phyloP scores from a whole-genome alignment of 2,329 filamentous ascomycete genomes.

The Neurospora crassa region DNA sequence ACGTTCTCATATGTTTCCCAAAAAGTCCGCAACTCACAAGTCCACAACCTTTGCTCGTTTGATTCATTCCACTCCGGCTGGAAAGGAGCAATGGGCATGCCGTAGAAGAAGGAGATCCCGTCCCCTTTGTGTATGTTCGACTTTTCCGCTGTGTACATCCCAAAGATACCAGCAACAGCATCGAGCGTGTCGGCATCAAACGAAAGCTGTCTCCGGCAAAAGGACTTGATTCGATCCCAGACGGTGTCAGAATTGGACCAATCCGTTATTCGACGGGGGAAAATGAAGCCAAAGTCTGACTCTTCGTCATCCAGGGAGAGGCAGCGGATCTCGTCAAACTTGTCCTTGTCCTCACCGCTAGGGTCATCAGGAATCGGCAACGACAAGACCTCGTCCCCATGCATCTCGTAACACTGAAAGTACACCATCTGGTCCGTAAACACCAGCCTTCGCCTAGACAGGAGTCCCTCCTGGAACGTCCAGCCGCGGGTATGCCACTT shows the following conservation, averaged over 20 bases:
- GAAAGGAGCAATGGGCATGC: not conserved
- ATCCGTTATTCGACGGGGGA: not conserved
- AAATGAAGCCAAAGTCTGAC: not conserved
- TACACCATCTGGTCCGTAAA: conserved; percentile 6
- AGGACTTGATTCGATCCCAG: not conserved
- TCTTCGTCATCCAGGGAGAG: not conserved
- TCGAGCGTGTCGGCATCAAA: not conserved
- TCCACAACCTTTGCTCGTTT: not conserved
- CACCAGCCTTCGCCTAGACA: conserved; percentile 4
- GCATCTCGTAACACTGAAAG: conserved; percentile 5
- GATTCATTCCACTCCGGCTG: not conserved
- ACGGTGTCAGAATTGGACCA: not conserved
- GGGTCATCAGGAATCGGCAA: not conserved
- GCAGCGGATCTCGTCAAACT: not conserved
- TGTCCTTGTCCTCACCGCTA: not conserved
- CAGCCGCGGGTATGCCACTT: conserved; percentile 3
- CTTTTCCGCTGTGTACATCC: not conserved
- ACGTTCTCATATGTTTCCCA: not conserved
- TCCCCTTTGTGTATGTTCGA: not conserved
- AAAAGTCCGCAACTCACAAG: not conserved
- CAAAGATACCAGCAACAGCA: not conserved
- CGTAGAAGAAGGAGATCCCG: not conserved
- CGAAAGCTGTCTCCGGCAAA: not conserved
- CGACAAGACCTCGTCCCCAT: not conserved
- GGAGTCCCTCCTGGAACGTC: conserved; percentile 7